phyloP scores from a whole-genome alignment of 2,329 filamentous ascomycete genomes.

The Colletotrichum kahawae region DNA sequence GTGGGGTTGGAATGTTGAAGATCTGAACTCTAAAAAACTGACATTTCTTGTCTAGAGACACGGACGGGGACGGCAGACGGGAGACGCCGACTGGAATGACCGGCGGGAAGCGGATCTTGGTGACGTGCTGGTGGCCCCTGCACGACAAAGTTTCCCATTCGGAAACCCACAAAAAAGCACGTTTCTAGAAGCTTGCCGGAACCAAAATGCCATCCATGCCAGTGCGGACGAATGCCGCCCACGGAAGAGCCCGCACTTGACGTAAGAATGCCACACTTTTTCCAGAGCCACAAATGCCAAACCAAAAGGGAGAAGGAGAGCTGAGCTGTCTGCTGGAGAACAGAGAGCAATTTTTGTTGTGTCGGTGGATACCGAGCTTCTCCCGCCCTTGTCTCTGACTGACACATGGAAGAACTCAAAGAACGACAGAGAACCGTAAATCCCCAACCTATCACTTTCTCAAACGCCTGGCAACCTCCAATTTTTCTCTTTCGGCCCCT shows the following conservation, averaged over 20 bases:
- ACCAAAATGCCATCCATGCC: background rate
- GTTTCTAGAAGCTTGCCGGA: slow-evolving; percentile 14
- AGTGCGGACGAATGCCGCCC: background rate
- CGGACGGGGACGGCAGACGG: background rate
- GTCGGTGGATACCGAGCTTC: background rate
- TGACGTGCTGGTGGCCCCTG: slow-evolving; percentile 8
- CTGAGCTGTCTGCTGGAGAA: background rate
- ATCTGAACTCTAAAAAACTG: background rate
- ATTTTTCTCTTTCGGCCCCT: background rate
- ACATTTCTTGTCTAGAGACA: background rate
- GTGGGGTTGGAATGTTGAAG: background rate
- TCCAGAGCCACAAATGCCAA: background rate
- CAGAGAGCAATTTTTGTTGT: background rate
- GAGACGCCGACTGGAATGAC: background rate
- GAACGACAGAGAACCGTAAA: background rate
- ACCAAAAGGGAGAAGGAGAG: background rate
- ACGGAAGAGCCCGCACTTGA: slow-evolving; percentile 12
- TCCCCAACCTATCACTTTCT: background rate
- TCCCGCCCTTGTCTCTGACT: background rate
- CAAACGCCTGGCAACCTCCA: background rate
- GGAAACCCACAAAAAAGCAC: slow-evolving; percentile 1
- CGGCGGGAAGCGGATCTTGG: background rate
- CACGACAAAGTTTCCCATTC: background rate
- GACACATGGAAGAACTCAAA: background rate
- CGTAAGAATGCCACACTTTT: background rate